phyloP scores from a whole-genome alignment of 345 rosid genomes.

The Eucalyptus dawsonii region DNA sequence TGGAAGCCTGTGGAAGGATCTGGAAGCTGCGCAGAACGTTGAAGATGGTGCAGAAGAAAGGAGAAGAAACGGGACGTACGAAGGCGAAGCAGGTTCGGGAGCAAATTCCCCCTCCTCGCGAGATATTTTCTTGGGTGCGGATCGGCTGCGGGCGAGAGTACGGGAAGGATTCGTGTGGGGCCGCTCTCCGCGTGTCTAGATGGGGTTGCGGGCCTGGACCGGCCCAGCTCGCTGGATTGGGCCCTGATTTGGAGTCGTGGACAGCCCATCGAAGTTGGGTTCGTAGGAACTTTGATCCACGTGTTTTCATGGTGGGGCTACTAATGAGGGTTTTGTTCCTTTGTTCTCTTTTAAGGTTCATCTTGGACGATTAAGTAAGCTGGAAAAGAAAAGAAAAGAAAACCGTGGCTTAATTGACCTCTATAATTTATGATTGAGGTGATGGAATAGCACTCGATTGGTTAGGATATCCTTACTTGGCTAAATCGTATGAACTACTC shows the following conservation, averaged over 20 bases:
- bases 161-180: not conserved
- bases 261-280: not conserved
- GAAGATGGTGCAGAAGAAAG: not conserved
- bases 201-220: too few species aligned
- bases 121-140: not conserved
- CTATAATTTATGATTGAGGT: not conserved
- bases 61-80: not conserved
- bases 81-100: not conserved
- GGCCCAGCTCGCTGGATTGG: not conserved
- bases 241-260: not conserved
- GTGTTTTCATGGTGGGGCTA: not conserved
- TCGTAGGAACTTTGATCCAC: not conserved
- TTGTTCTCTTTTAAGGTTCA: not conserved
- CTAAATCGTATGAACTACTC: not conserved
- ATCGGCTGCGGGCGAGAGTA: not conserved
- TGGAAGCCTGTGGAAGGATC: constrained; percentile 38
- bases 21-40: constrained; percentile 1
- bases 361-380: not conserved
- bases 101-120: not conserved
- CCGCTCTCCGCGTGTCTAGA: not conserved
- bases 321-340: not conserved
- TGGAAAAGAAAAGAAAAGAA: not conserved
- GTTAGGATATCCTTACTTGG: not conserved
- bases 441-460: not conserved
- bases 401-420: not conserved